phyloP scores from a whole-genome alignment of 768 basidiomycete genomes.

The Pleurotus sapidus region DNA sequence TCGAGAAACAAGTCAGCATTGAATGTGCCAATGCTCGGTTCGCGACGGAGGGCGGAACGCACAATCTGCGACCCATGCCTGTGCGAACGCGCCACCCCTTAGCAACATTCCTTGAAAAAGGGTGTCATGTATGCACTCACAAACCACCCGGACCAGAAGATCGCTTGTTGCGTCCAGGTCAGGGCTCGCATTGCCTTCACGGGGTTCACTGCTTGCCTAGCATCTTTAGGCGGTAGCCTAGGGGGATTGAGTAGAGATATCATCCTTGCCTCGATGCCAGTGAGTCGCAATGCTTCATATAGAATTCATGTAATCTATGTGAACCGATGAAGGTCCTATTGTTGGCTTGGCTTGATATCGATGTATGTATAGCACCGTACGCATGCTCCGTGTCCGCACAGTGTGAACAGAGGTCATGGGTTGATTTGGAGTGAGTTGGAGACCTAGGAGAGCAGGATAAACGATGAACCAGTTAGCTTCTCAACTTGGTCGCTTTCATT shows the following conservation, averaged over 20 bases:
- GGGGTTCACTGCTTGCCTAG: conserved; percentile 6
- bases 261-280: not conserved
- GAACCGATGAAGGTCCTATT: not conserved
- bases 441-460: no score
- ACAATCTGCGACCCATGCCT: conserved; percentile 12
- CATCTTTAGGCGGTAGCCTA: not conserved
- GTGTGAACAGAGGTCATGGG: not conserved
- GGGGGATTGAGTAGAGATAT: not conserved
- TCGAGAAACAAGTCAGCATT: not conserved
- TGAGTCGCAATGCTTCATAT: no score
- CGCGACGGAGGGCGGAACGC: not conserved
- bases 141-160: conserved; percentile 42
- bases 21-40: not conserved
- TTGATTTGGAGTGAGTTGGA: no score
- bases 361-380: not conserved
- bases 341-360: not conserved
- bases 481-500: no score
- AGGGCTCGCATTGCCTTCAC: conserved; percentile 16
- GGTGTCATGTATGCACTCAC: not conserved
- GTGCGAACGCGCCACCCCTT: not conserved
- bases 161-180: conserved; percentile 34
- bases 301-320: not conserved
- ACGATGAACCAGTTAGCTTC: no score
- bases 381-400: not conserved
- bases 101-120: not conserved